These are phyloP conservation scores for Cephalotrichum gorgonifer DNA, from an alignment of 2,329 filamentous ascomycete species.

Conservation along the genomic window DNA sequence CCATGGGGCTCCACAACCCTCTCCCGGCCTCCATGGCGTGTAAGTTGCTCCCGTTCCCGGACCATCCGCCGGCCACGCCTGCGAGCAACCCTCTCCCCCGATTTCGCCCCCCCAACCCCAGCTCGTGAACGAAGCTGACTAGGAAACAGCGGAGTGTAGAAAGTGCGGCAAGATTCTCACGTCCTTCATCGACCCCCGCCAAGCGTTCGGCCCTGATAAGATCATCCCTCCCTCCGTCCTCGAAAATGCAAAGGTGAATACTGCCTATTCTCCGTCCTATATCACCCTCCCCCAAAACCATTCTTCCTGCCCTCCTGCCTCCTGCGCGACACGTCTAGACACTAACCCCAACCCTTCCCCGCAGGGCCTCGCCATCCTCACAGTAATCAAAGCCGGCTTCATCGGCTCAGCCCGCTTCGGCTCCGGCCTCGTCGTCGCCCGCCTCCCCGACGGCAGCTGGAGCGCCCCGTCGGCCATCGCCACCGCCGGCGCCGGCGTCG, in stretches of 20 bases:
- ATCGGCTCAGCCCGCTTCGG: conserved; percentile 74
- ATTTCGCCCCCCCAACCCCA: background rate
- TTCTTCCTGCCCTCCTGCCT: background rate
- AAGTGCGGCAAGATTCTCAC: conserved; percentile 94
- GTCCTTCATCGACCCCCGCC: conserved; percentile 87
- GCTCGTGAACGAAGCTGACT: background rate
- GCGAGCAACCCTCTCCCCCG: background rate
- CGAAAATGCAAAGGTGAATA: conserved; percentile 72
- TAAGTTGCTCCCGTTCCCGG: conserved; percentile 31
- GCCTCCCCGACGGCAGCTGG: conserved; percentile 68
- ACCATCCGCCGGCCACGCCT: conserved; percentile 10
- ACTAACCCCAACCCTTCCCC: background rate
- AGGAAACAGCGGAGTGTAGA: conserved; percentile 79
- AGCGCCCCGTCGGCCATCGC: conserved; percentile 74
- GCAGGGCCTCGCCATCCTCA: conserved; percentile 71
- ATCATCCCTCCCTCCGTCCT: conserved; percentile 88
- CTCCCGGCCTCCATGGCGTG: conserved; percentile 58
- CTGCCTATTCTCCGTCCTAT: conserved; percentile 8
- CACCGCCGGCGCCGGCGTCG: conserved; percentile 71
- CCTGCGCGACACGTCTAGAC: background rate
- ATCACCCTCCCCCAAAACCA: background rate
- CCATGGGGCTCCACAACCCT: conserved; percentile 57
- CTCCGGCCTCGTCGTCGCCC: conserved; percentile 71
- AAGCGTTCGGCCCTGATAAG: conserved; percentile 92
- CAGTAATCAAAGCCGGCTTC: conserved; percentile 80